Conservation (phyloP, 2,329 filamentous ascomycete species). For the Paracoccidioides brasiliensis region DNA sequence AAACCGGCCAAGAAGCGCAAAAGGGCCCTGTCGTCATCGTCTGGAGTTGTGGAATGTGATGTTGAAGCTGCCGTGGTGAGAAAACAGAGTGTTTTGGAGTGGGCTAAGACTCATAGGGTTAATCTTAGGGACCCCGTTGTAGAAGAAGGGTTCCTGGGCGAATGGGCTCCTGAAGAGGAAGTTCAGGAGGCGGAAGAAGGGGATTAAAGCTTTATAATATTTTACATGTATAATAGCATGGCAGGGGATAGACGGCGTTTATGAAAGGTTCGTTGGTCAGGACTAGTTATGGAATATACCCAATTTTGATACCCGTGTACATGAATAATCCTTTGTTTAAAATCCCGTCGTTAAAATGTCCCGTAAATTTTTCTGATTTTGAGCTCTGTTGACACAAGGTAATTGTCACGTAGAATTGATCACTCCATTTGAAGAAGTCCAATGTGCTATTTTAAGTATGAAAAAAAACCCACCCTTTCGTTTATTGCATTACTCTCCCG, state of each 20-base stretch:
- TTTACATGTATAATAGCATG: neutral
- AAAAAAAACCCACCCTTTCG: neutral
- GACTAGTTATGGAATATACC: constrained; percentile 1
- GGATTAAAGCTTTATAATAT: constrained; percentile 13
- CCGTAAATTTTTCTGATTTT: too few relatives aligned
- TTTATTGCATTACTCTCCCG: constrained; percentile 1
- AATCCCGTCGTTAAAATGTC: too few relatives aligned
- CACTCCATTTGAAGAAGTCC: neutral
- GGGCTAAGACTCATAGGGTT: constrained; percentile 51
- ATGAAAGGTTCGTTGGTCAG: neutral
- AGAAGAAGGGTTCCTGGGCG: constrained; percentile 58
- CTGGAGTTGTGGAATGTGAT: neutral
- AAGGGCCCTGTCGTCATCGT: constrained; percentile 19
- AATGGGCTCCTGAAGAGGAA: constrained; percentile 42
- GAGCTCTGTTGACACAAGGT: neutral
- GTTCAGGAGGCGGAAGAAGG: constrained; percentile 15
- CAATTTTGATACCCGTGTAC: neutral
- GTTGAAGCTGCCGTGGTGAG: constrained; percentile 34
- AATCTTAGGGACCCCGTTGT: constrained; percentile 55
- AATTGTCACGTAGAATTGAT: neutral
- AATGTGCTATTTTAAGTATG: neutral
- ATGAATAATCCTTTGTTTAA: neutral
- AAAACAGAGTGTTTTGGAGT: constrained; percentile 49
- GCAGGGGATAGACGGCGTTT: constrained; percentile 6
- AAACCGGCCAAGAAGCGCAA: constrained; percentile 41